Evolutionary conservation across 1,284 basidiomycete genomes (phyloP).

Genomic region (Rhodotorula sp.): DNA sequence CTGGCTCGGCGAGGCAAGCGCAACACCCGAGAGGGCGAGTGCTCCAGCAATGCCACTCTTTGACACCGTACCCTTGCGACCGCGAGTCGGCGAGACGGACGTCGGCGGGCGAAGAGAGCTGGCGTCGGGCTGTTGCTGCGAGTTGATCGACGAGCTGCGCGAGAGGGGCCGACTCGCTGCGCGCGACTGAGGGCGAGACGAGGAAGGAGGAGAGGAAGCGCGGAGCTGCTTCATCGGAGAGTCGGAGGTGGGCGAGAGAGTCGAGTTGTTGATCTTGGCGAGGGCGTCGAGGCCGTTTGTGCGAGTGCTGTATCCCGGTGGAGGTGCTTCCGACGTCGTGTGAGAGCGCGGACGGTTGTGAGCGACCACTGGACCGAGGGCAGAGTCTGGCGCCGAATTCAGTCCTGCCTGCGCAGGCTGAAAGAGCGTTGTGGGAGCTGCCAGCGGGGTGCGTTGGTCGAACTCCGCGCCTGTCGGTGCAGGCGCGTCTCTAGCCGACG

Average conservation of each 20-base stretch:
- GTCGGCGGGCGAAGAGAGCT: slow-evolving; percentile 3
- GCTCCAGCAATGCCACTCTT: slow-evolving; percentile 30
- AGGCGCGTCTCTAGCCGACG: not conserved
- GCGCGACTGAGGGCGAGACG: slow-evolving; percentile 7
- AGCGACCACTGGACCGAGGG: not conserved
- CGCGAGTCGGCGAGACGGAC: not conserved
- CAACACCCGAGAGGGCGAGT: slow-evolving; percentile 28
- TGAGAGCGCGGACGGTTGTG: slow-evolving; percentile 13
- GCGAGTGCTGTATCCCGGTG: not conserved
- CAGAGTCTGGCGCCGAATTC: not conserved
- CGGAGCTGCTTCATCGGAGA: not conserved
- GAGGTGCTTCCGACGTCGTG: slow-evolving; percentile 16
- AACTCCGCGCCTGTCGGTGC: not conserved
- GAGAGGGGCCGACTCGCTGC: slow-evolving; percentile 1
- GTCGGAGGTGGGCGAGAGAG: slow-evolving; percentile 1
- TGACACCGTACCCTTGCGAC: not conserved
- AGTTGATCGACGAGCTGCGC: slow-evolving; percentile 21
- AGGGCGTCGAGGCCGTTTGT: slow-evolving; percentile 28
- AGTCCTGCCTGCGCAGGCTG: not conserved
- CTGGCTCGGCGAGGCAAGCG: slow-evolving; percentile 28
- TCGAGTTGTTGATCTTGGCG: slow-evolving; percentile 22
- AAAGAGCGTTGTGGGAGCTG: slow-evolving; percentile 1
- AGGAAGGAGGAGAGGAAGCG: slow-evolving; percentile 10
- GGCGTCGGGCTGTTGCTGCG: slow-evolving; percentile 1
- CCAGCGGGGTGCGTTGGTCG: slow-evolving; percentile 17